Evolutionary conservation across 306 rosid genomes (phyloP).

Genomic region (Prunus mongolica): DNA sequence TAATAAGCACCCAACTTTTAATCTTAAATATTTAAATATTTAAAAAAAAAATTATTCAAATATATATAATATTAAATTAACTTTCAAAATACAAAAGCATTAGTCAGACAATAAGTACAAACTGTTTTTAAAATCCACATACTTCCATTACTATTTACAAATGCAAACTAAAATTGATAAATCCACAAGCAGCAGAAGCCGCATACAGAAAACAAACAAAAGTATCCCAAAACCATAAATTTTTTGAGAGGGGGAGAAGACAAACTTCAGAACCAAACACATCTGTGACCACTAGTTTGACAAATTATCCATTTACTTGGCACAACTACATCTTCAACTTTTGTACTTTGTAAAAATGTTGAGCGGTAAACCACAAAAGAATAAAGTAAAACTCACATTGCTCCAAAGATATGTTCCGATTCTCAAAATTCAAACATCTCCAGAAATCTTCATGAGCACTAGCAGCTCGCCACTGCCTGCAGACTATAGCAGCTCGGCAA

Average conservation of each 20-base stretch:
- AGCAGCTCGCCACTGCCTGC: constrained; percentile 92
- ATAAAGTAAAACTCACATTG: constrained; percentile 65
- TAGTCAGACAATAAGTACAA: not conserved
- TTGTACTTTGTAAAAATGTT: not conserved
- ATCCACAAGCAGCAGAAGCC: not conserved
- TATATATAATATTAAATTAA: not conserved
- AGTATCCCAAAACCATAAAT: no score
- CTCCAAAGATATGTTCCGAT: constrained; percentile 73
- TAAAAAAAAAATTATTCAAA: not conserved
- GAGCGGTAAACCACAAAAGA: not conserved
- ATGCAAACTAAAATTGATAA: not conserved
- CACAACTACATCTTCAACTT: not conserved
- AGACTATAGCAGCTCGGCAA: constrained; percentile 90
- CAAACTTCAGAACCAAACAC: not conserved
- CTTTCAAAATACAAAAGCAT: not conserved
- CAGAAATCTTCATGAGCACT: constrained; percentile 99
- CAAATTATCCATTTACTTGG: not conserved
- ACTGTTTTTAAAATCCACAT: not conserved
- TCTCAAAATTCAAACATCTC: constrained; percentile 85
- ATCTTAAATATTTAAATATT: not conserved
- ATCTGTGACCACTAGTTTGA: not conserved
- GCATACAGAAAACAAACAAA: not conserved
- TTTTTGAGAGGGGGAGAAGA: not conserved
- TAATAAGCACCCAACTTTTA: constrained; percentile 19
- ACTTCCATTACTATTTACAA: not conserved